Base-by-base conservation (phyloP, 2,329 filamentous ascomycete species). In the Ambrosiella cleistominuta region DNA sequence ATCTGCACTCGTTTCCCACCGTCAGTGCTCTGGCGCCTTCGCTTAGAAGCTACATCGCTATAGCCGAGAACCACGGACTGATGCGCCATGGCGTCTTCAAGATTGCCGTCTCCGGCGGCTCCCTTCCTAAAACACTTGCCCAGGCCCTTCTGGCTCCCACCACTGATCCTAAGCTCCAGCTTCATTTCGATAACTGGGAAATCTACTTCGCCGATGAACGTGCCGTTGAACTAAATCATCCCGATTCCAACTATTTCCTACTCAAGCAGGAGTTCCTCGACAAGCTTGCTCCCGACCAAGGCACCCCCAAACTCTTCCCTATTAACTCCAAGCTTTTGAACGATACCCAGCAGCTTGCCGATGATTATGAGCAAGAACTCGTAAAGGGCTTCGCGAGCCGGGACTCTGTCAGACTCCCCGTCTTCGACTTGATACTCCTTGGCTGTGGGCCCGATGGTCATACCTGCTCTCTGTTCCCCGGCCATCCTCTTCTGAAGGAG, bases 171-270 rank as follows among this genome's bases (percentile, higher is more conserved):
- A 68, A 83, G 59, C 86, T 89, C 67, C 77, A 74, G 3, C 72
- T 90, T 64, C 76, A 85, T 65, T 95, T 94, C 71, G 75, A 78
- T 68, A 88, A 87, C 70, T 98, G 93, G 93, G 87, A 97, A 67
- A 88, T 98, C 67, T 98, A 97, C 78, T 97, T 96, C 71, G 91
- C 91, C 67, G 93, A 98, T 69, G 93, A 98, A 77, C 87, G 93
- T 67, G 88, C 88, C 65, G 93, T 97, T 57, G 86, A 93, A 19
- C 83, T 96, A 64, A 83, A 93, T 70, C 85, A 97, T 72, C 78
- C 81, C 63, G 91, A 98, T 74, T 95, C 89, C 74, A 98, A 97
- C 74, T 95, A 96, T 73, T 81, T 75, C 61, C 81, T 96, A 50
- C 74, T 97, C 64, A 93, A 95, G 75, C 75, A 81, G 53, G 89